Percentiles rank a stretch among this genome's conserved stretches.
phyloP scores from a whole-genome alignment of 257 asterid genomes.

The Paraleonurus japonicus region DNA sequence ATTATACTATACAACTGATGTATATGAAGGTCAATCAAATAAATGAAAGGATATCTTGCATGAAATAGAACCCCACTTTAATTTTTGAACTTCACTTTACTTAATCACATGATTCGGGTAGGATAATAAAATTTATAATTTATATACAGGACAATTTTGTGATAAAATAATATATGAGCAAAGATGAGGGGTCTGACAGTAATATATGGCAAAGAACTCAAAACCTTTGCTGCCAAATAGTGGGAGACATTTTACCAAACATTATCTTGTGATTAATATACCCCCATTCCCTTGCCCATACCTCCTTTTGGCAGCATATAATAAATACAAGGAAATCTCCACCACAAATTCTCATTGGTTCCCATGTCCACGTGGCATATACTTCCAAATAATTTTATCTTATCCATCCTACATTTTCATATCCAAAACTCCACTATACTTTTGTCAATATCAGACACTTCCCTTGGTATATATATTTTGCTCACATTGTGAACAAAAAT shows the following conservation, averaged over 20 bases:
- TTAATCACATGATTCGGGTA: too few species aligned
- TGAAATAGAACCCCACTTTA: too few species aligned
- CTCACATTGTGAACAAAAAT: conserved; percentile 13
- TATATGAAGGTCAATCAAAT: too few species aligned
- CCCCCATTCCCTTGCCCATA: conserved; percentile 35
- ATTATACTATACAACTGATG: too few species aligned
- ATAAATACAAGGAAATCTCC: conserved; percentile 45
- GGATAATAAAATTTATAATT: too few species aligned
- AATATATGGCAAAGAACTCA: conserved; percentile 14
- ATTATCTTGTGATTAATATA: conserved; percentile 29
- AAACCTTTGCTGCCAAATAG: conserved; percentile 10
- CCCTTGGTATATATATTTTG: conserved; percentile 25
- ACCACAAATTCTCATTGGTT: conserved; percentile 60
- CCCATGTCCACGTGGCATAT: conserved; percentile 40
- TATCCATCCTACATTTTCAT: conserved; percentile 48
- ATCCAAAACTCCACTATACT: conserved; percentile 28
- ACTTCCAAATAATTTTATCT: conserved; percentile 53
- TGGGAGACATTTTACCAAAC: conserved; percentile 9
- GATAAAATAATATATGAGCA: neutral
- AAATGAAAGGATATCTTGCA: too few species aligned
- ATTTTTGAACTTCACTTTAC: too few species aligned
- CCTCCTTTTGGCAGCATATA: conserved; percentile 20
- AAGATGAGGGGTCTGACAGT: neutral
- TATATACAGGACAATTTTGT: too few species aligned
- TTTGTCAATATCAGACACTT: conserved; percentile 26